Base-by-base conservation (phyloP, 1,139 yeast genomes). In the Nakaseomyces nivariensis region DNA sequence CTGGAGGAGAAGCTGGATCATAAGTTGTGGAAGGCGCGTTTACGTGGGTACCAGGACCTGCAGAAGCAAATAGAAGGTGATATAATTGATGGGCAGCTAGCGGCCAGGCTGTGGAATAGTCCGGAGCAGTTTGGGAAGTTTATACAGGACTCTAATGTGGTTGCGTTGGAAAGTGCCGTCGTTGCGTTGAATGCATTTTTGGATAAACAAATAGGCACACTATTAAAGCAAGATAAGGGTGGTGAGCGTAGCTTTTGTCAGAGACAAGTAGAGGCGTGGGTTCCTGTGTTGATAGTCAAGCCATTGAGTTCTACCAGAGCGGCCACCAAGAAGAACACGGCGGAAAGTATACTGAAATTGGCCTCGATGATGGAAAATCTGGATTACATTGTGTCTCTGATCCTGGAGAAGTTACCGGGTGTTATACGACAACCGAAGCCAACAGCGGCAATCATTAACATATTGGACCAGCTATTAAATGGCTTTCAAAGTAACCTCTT, bases 1-100 rank as follows among this genome's bases (percentile, higher is more conserved):
- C 65, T 88, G 34, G 79, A 77, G 22, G 88, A 85, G 49, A 72
- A 88, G 47, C 69, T 86, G 46, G 70, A 66, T 10, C 94, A 86
- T 66, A 82, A 81, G 62, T 80, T 73, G 54, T 94, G 98, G 98
- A 90, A 89, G 67, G 97, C 82, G 11, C 80, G 99, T 52, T 72
- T 79, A 50, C 78, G 73, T 13, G 97, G 94, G 0, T 92, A 90
- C 64, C 85, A 81, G 50, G 92, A 86, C 58, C 65, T 83, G 54
- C 69, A 73, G 32, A 70, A 69, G 48, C 67, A 64, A 47, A 85
- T 87, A 60, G 74, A 77, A 47, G 68, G 66, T 38, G 76, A 87
- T 3, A 72, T 79, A 7, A 73, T 73, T 53, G 84, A 78, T 51
- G 65, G 73, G 11, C 87, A 78, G 54, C 75, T 73, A 2, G 75